These are phyloP conservation scores for Anacardium occidentale DNA, from an alignment of 345 rosid species.

Conservation along the genomic window DNA sequence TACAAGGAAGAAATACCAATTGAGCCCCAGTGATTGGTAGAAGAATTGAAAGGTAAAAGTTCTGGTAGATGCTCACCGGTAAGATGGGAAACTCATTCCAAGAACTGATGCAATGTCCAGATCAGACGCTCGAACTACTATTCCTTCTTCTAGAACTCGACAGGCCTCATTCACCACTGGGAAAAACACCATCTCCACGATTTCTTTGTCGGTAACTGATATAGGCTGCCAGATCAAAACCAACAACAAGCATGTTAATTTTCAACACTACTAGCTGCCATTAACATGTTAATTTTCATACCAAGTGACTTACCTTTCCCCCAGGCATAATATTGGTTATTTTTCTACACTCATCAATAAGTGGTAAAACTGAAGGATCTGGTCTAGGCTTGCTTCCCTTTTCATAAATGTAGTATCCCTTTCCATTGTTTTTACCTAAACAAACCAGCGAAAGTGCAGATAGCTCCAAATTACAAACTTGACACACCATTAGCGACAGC, in stretches of 20 bases:
- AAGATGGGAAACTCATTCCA: constrained; percentile 98
- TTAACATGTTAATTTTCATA: constrained; percentile 6
- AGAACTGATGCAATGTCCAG: constrained; percentile 88
- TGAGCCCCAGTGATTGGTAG: background rate
- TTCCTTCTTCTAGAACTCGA: constrained; percentile 80
- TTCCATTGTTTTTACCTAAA: constrained; percentile 84
- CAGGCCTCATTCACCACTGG: constrained; percentile 93
- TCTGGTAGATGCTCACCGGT: constrained; percentile 52
- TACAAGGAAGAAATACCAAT: constrained; percentile 1
- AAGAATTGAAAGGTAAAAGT: background rate
- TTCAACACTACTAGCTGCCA: constrained; percentile 10
- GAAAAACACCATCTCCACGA: constrained; percentile 85
- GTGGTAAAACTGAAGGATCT: constrained; percentile 66
- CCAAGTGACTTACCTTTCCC: constrained; percentile 64
- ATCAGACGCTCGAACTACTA: constrained; percentile 84
- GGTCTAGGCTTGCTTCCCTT: constrained; percentile 87
- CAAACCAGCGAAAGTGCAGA: constrained; percentile 12
- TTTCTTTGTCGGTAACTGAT: constrained; percentile 70
- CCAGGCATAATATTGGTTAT: constrained; percentile 77
- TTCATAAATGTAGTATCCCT: constrained; percentile 77
- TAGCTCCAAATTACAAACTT: background rate
- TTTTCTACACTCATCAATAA: constrained; percentile 71
- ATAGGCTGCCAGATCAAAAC: constrained; percentile 55
- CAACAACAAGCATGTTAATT: constrained; percentile 11
- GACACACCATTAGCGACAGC: background rate